Evolutionary conservation across 257 asterid genomes (phyloP), one percentile per base, ranked within the genome.

Genomic region (Anisodus acutangulus): DNA sequence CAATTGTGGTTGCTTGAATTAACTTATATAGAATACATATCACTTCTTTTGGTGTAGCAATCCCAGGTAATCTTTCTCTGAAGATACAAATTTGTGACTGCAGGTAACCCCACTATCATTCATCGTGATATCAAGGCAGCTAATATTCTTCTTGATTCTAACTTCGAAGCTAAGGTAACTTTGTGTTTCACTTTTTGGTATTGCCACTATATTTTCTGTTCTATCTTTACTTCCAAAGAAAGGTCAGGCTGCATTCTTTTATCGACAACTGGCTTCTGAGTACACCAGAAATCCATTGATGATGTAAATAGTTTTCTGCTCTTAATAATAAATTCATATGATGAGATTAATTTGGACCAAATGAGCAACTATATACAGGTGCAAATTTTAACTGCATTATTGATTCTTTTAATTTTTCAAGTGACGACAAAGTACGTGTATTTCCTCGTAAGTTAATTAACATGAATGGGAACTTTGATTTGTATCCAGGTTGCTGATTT

Each of bases 61-160:
- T 12, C 13, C 16, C 49, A 22, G 11, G 63, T 53, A 66, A 19
- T 67, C 17, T 0, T 31, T 11, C 10, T 41, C 82, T 85, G 17
- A 80, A 43, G 55, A 35, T 69, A 45, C 45, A 1, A 80, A n/a
- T 31, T 4, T 57, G 55, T 80, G 80, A 35, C 83, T 86, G 80
- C 83, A 86, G 88, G 88, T 49, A 72, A 86, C 83, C 88, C 88
- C 45, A 80, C 84, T 11, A 86, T 86, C 22, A 86, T 86, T 66
- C 88, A 86, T 86, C 88, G 86, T 13, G 88, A 86, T 60, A 86
- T 86, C 72, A 86, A 86, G 76, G 86, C 86, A 8, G 79, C 88
- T 45, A 86, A 86, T 70, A 83, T 86, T 86, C 86, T 86, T 79
- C 84, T 86, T n/a, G 86, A 83, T 59, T 68, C 74, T 8, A 83